phyloP scores from a whole-genome alignment of 768 basidiomycete genomes.

The Pisolithus albus region DNA sequence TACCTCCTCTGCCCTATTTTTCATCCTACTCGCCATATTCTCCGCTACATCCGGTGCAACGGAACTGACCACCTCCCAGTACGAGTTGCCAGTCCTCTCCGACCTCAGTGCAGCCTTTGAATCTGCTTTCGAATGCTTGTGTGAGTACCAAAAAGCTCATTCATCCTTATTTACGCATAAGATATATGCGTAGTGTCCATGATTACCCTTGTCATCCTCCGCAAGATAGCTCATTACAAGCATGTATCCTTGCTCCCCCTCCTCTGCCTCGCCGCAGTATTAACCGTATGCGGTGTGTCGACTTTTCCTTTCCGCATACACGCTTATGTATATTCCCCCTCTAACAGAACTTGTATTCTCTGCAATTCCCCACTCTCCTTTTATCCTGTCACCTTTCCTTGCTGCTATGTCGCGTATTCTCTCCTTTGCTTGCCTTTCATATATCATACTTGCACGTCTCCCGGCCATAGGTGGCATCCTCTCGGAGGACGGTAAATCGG shows the following conservation, averaged over 20 bases:
- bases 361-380: constrained; percentile 18
- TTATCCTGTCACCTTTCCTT: constrained; percentile 18
- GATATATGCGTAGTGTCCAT: constrained; percentile 14
- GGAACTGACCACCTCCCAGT: constrained; percentile 11
- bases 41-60: constrained; percentile 18
- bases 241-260: constrained; percentile 9
- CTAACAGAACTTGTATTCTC: constrained; percentile 20
- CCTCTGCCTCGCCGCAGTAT: constrained; percentile 13
- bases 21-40: constrained; percentile 18
- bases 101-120: constrained; percentile 11
- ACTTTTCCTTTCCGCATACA: neutral
- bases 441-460: constrained; percentile 2
- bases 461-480: neutral
- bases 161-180: neutral
- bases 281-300: constrained; percentile 24
- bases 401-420: constrained; percentile 18
- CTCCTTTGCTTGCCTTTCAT: constrained; percentile 12
- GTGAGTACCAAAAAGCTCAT: constrained; percentile 7
- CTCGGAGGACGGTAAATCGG: too few relatives aligned
- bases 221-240: constrained; percentile 2
- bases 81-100: constrained; percentile 9
- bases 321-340: neutral
- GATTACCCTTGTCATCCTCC: constrained; percentile 20
- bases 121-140: constrained; percentile 15
- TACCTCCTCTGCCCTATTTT: constrained; percentile 2